Conservation (phyloP, 345 rosid species). For the Eucalyptus marginata region DNA sequence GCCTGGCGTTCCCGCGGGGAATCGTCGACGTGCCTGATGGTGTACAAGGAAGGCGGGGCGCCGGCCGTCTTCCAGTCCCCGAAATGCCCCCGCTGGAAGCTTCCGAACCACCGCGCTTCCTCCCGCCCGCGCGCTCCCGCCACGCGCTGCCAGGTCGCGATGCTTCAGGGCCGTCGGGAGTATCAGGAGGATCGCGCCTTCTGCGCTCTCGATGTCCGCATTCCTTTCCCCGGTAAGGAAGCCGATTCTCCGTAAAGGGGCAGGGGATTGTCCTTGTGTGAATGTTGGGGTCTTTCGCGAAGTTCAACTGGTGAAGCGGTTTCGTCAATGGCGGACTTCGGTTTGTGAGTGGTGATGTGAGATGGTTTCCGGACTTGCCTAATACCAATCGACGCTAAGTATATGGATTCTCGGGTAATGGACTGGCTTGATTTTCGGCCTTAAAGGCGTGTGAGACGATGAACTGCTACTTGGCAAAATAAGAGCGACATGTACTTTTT, state of each 20-base stretch:
- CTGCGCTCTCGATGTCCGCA: slow-evolving; percentile 65
- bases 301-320: neutral
- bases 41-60: slow-evolving; percentile 85
- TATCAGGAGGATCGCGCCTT: slow-evolving; percentile 75
- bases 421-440: neutral
- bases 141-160: slow-evolving; percentile 53
- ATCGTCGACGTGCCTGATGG: slow-evolving; percentile 70
- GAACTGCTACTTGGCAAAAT: neutral
- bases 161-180: slow-evolving; percentile 59
- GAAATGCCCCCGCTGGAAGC: slow-evolving; percentile 86
- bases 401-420: neutral
- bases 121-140: slow-evolving; percentile 9
- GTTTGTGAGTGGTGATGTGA: neutral
- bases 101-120: slow-evolving; percentile 24
- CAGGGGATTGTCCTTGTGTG: neutral
- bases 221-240: slow-evolving; percentile 66
- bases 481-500: neutral
- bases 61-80: slow-evolving; percentile 82
- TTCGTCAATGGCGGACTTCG: neutral
- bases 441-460: neutral
- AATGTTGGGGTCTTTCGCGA: neutral
- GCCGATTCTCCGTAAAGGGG: neutral
- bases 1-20: slow-evolving; percentile 20
- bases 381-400: neutral
- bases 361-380: neutral